Percentiles rank a stretch among this genome's conserved stretches.
phyloP scores from a whole-genome alignment of 805 yeast species.

The Kodamaea laetipori region DNA sequence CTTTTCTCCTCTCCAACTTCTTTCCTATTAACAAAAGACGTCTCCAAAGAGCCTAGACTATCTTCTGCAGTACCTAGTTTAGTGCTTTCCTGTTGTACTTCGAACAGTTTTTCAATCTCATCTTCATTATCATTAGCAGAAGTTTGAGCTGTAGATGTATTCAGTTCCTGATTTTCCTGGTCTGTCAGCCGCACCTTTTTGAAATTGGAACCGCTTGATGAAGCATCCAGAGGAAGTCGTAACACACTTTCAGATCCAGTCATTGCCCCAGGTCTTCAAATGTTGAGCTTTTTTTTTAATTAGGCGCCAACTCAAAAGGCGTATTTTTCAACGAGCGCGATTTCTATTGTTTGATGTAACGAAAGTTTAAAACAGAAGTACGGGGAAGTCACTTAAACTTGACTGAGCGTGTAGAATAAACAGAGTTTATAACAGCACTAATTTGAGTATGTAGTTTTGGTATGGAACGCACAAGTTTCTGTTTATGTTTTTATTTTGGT shows the following conservation, averaged over 20 bases:
- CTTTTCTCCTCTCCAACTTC: background rate
- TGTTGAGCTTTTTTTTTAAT: too few relatives aligned
- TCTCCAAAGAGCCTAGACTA: too few relatives aligned
- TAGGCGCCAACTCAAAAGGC: too few relatives aligned
- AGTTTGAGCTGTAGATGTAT: conserved; percentile 21
- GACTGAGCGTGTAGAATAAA: too few relatives aligned
- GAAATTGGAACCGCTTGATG: conserved; percentile 9
- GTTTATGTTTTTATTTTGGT: conserved; percentile 3
- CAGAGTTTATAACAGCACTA: too few relatives aligned
- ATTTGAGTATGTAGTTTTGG: background rate
- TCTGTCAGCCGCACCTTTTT: conserved; percentile 8
- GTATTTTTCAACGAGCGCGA: too few relatives aligned
- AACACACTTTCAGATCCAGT: background rate
- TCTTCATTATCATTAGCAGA: conserved; percentile 11
- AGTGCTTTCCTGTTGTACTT: background rate
- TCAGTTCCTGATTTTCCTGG: conserved; percentile 7
- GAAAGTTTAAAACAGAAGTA: too few relatives aligned
- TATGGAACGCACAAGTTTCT: background rate
- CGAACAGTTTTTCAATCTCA: conserved; percentile 7
- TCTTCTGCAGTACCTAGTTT: too few relatives aligned
- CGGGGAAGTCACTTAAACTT: too few relatives aligned
- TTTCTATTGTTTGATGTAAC: too few relatives aligned
- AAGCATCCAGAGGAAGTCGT: conserved; percentile 12
- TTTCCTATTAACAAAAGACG: background rate
- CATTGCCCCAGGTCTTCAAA: background rate